phyloP scores from a whole-genome alignment of 179 eudicot species.

The Drosera spatulata region DNA sequence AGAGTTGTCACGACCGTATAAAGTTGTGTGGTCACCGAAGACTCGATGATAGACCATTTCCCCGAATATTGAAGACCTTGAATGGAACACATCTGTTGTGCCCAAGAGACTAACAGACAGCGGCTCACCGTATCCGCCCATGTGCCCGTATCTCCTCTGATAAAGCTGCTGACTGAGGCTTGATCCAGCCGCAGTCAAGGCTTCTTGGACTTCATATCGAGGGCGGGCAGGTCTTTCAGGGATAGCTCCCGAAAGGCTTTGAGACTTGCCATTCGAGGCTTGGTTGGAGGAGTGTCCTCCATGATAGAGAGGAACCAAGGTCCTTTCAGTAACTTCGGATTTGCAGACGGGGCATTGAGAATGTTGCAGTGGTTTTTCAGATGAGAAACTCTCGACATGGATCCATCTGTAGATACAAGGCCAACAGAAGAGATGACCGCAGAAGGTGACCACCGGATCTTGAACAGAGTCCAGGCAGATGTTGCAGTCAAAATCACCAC shows the following conservation, averaged over 20 bases:
- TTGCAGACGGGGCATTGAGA: conserved; percentile 85
- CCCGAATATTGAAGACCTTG: conserved; percentile 44
- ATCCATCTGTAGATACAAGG: conserved; percentile 85
- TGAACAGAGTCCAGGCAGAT: conserved; percentile 61
- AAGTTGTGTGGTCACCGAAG: conserved; percentile 38
- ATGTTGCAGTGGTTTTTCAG: conserved; percentile 15
- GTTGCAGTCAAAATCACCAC: conserved; percentile 59
- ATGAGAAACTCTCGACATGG: conserved; percentile 17
- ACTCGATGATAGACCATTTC: conserved; percentile 54
- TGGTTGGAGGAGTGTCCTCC: conserved; percentile 29
- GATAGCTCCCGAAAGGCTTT: conserved; percentile 13
- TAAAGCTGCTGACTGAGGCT: conserved; percentile 19
- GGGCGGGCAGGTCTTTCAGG: conserved; percentile 55
- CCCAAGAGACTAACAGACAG: conserved; percentile 10
- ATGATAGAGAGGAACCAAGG: conserved; percentile 62
- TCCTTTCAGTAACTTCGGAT: conserved; percentile 34
- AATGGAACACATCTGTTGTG: conserved; percentile 25
- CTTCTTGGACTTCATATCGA: conserved; percentile 3
- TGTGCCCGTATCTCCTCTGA: conserved; percentile 9
- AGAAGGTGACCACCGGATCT: conserved; percentile 17
- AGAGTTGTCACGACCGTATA: conserved; percentile 35
- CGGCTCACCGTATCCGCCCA: conserved; percentile 8
- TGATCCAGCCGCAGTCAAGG: background rate
- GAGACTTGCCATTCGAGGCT: conserved; percentile 11
- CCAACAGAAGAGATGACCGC: conserved; percentile 93